Base-by-base conservation (phyloP, 768 basidiomycete species). In the Fibroporia radiculosa region DNA sequence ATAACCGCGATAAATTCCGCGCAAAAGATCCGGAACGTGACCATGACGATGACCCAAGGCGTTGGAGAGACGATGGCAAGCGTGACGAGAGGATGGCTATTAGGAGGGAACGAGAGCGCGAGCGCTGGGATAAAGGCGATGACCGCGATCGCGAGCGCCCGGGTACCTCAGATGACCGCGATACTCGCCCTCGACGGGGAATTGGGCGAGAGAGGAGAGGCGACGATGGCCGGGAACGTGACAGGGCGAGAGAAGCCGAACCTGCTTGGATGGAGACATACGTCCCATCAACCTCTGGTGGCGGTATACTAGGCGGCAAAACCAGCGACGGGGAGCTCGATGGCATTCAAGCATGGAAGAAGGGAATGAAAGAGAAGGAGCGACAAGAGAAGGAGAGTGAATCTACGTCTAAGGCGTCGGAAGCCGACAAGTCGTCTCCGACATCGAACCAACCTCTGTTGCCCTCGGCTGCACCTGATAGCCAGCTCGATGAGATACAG, bases 231-330 rank as follows among this genome's bases (percentile, higher is more conserved):
- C 65, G 67, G 50, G 77, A 77, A 42, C 68, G 74, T 24, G 75
- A 81, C 40, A 70, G 73, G 45, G 75, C 81, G 40, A 70, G 74
- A 45, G 89, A 92, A 67, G 88, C 84, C 56, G 89, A 91, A 58
- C 89, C 88, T 19, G 88, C 88, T 14, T 92, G 88, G 88, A 92
- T 92, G 88, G 89, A 90, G 52, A 80, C 84, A 16, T 89, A 88
- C 58, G 73, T 89, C 48, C 86, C 87, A 11, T 71, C 66, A 40
- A 72, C 71, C 19, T 60, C 77, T 14, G 66, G 65, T 25, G 66
- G 69, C 37, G 84, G 82, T 12, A 79, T 86, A 42, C 68, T 86
- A 43, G 83, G 84, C 14, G 76, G 76, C 6, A 74, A 75, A 48
- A 67, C 66, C 25, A 61, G 64, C 22, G 73, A 76, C 38, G 88